Percentiles rank a stretch among this genome's conserved stretches.
These are phyloP conservation scores for Malus domestica DNA, from an alignment of 306 rosid genomes.

Conservation along the genomic window ASM211411v1 NC_041799.1:42094501-42095000, in stretches of 20 bases:
- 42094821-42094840: no score
- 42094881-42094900: no score
- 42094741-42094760: constrained; percentile 88
- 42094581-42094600: constrained; percentile 76
- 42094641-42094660: constrained; percentile 89
- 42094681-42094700: constrained; percentile 73
- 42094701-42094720: constrained; percentile 74
- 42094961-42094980: not conserved
- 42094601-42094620: constrained; percentile 77
- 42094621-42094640: constrained; percentile 78
- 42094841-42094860: no score
- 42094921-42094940: no score
- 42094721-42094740: constrained; percentile 67
- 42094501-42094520: constrained; percentile 77
- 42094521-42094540: constrained; percentile 81
- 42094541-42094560: constrained; percentile 49
- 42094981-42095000: no score
- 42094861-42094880: no score
- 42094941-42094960: no score
- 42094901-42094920: no score
- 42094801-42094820: constrained; percentile 64
- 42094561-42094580: constrained; percentile 75
- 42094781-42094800: constrained; percentile 70
- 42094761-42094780: constrained; percentile 79
- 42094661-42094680: constrained; percentile 88